These are phyloP conservation scores for Pneumocystis murina DNA, from an alignment of 1,139 yeast species.

Conservation along the genomic window DNA sequence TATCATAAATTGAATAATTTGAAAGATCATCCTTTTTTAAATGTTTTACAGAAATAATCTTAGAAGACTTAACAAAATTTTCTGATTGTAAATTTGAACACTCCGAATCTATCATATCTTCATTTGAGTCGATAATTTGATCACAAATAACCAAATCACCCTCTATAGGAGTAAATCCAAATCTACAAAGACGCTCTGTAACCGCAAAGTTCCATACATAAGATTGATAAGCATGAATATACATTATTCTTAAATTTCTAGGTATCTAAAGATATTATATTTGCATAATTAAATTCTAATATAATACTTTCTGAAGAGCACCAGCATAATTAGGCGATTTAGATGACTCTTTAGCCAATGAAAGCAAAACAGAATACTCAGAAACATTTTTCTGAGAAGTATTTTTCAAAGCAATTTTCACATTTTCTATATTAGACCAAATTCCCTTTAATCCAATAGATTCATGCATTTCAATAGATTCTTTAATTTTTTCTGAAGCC, in stretches of 20 bases:
- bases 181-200: slow-evolving; percentile 55
- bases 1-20: slow-evolving; percentile 56
- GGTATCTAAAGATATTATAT: slow-evolving; percentile 50
- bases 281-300: neutral
- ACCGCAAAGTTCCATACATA: slow-evolving; percentile 86
- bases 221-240: slow-evolving; percentile 94
- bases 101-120: slow-evolving; percentile 18
- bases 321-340: slow-evolving; percentile 41
- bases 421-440: slow-evolving; percentile 61
- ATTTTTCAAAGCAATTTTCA: slow-evolving; percentile 44
- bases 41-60: slow-evolving; percentile 35
- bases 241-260: slow-evolving; percentile 81
- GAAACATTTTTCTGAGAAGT: slow-evolving; percentile 88
- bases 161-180: slow-evolving; percentile 52
- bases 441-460: slow-evolving; percentile 30
- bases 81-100: slow-evolving; percentile 43
- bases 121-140: slow-evolving; percentile 18
- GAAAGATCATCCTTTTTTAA: slow-evolving; percentile 50
- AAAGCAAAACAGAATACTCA: slow-evolving; percentile 55
- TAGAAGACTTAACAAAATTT: slow-evolving; percentile 34
- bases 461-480: slow-evolving; percentile 29
- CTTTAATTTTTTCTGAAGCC: slow-evolving; percentile 32
- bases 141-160: slow-evolving; percentile 56
- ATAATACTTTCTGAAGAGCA: slow-evolving; percentile 36
- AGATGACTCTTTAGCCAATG: slow-evolving; percentile 30